A percentile compares a stretch with the other conserved stretches of the same genome.
Conservation (phyloP, 768 basidiomycete genomes). For the Boletus patriciae region DNA sequence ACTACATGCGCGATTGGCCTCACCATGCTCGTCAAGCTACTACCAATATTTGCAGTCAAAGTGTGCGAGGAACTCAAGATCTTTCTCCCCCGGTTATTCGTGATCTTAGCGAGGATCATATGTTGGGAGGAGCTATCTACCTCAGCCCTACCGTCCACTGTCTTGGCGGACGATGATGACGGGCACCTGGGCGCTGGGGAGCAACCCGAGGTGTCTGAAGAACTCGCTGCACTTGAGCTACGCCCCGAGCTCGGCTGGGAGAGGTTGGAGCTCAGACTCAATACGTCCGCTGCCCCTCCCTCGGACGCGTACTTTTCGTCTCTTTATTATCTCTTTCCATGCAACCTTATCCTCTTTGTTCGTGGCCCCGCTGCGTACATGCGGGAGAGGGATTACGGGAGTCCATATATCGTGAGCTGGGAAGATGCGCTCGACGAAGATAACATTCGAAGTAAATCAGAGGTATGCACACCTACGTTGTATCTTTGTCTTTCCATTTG, state of each 20-base stretch:
- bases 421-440: constrained; percentile 64
- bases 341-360: constrained; percentile 81
- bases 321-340: constrained; percentile 89
- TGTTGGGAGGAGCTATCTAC: constrained; percentile 68
- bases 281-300: constrained; percentile 55
- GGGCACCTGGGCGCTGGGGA: neutral
- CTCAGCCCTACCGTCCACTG: constrained; percentile 31
- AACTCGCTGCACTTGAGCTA: constrained; percentile 42
- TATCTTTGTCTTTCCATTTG: neutral
- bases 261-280: constrained; percentile 61
- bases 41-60: constrained; percentile 73
- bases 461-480: constrained; percentile 45
- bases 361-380: constrained; percentile 68
- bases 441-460: constrained; percentile 67
- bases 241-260: constrained; percentile 67
- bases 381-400: constrained; percentile 44
- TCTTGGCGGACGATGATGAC: constrained; percentile 37
- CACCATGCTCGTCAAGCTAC: constrained; percentile 62
- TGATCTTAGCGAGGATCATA: constrained; percentile 65
- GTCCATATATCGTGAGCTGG: constrained; percentile 73
- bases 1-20: constrained; percentile 66
- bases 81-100: constrained; percentile 64
- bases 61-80: constrained; percentile 54
- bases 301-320: constrained; percentile 69
- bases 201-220: constrained; percentile 30